Percentiles rank a stretch among this genome's conserved stretches.
These are phyloP conservation scores for Exophiala viscosa DNA, from an alignment of 2,329 filamentous ascomycete species.

Conservation along the genomic window DNA sequence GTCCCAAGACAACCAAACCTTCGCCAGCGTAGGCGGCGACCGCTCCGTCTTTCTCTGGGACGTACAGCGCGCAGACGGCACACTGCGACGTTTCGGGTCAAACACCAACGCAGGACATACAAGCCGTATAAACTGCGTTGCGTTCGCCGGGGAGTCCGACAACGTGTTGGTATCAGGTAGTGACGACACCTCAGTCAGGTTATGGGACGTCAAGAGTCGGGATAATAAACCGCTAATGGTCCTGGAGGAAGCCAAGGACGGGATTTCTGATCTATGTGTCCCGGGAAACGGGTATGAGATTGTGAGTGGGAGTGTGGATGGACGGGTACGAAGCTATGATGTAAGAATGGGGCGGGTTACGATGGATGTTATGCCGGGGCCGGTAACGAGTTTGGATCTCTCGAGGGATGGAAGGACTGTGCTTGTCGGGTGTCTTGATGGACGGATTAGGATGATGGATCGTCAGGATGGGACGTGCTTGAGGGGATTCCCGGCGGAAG, in stretches of 20 bases:
- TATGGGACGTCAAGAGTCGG: constrained; percentile 66
- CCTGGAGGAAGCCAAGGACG: constrained; percentile 68
- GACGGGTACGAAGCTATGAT: constrained; percentile 77
- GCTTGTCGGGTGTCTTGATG: constrained; percentile 72
- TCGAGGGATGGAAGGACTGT: constrained; percentile 71
- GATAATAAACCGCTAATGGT: constrained; percentile 66
- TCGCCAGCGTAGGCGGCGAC: constrained; percentile 85
- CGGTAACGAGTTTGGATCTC: constrained; percentile 71
- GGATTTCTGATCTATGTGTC: constrained; percentile 33
- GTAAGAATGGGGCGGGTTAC: constrained; percentile 68
- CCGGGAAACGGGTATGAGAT: constrained; percentile 42
- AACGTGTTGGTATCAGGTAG: constrained; percentile 67
- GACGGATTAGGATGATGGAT: constrained; percentile 75
- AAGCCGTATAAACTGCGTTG: constrained; percentile 71
- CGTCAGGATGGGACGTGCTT: constrained; percentile 68
- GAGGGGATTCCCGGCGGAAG: constrained; percentile 59
- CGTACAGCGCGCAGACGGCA: constrained; percentile 69
- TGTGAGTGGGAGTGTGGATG: constrained; percentile 76
- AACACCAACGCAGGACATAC: constrained; percentile 56
- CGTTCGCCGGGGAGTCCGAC: constrained; percentile 70
- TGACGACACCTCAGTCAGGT: constrained; percentile 69
- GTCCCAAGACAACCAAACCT: constrained; percentile 70
- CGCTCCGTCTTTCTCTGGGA: constrained; percentile 93
- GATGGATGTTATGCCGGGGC: constrained; percentile 63
- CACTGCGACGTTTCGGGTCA: constrained; percentile 68